Percentiles rank a stretch among this genome's conserved stretches.
Conservation (phyloP, 139 green algal genomes). For the Tetratostichococcus sp. region DNA sequence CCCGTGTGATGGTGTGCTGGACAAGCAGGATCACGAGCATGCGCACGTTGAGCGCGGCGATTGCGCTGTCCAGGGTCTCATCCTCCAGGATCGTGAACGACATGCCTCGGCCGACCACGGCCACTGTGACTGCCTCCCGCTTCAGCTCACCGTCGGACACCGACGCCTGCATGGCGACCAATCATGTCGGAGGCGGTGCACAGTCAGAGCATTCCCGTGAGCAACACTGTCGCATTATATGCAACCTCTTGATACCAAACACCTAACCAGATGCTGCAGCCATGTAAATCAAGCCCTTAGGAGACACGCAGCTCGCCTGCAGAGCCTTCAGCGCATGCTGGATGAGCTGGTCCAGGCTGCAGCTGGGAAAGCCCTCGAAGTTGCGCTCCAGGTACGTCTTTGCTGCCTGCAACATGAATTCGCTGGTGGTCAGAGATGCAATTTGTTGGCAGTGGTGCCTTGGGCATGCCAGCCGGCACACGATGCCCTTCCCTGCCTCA, state of each 20-base stretch:
- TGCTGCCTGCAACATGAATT: slow-evolving; percentile 64
- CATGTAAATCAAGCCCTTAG: no score
- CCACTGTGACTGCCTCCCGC: slow-evolving; percentile 70
- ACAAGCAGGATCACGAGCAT: no score
- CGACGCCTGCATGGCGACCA: background rate
- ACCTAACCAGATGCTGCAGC: no score
- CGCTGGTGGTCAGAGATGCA: background rate
- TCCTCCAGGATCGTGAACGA: slow-evolving; percentile 84
- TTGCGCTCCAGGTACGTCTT: slow-evolving; percentile 97
- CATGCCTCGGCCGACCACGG: slow-evolving; percentile 73
- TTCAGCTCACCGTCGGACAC: slow-evolving; percentile 77
- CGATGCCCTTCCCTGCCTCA: no score
- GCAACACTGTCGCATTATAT: no score
- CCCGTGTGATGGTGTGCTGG: no score
- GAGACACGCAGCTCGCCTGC: slow-evolving; percentile 14
- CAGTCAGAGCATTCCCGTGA: no score
- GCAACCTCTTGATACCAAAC: no score
- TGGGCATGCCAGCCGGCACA: no score
- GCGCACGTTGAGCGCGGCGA: slow-evolving; percentile 31
- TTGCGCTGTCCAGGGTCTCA: slow-evolving; percentile 51
- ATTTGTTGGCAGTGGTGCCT: background rate
- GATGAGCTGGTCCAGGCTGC: slow-evolving; percentile 79
- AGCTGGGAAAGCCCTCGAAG: slow-evolving; percentile 74
- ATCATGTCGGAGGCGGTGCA: background rate
- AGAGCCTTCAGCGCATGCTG: slow-evolving; percentile 71